Conservation (phyloP, 2,329 filamentous ascomycete species). For the Talaromyces verruculosus region DNA sequence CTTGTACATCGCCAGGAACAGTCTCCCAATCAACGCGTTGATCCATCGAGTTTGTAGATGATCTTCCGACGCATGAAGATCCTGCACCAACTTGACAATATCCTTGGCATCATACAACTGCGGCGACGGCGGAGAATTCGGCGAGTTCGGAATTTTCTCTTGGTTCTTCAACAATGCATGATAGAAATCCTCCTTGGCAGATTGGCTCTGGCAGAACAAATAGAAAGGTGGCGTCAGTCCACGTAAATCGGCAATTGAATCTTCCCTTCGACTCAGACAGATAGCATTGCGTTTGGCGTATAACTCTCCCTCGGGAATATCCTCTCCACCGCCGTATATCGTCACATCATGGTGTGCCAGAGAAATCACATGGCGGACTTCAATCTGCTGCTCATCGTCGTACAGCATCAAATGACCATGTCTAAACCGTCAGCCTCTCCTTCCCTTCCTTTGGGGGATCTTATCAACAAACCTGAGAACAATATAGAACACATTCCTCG, state of each 20-base stretch:
- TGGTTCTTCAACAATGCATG: conserved; percentile 86
- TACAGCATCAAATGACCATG: conserved; percentile 97
- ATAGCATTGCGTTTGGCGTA: conserved; percentile 95
- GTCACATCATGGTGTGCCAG: conserved; percentile 79
- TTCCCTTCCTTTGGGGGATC: neutral
- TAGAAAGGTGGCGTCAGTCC: conserved; percentile 79
- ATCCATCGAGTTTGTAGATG: conserved; percentile 89
- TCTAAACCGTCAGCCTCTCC: conserved; percentile 47
- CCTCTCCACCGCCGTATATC: conserved; percentile 76
- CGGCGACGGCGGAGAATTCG: conserved; percentile 63
- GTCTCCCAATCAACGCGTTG: conserved; percentile 82
- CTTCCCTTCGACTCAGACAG: conserved; percentile 67
- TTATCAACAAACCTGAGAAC: conserved; percentile 67
- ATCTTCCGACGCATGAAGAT: conserved; percentile 86
- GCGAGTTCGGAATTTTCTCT: conserved; percentile 62
- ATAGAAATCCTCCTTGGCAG: conserved; percentile 98
- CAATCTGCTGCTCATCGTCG: conserved; percentile 90
- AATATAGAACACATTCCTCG: conserved; percentile 89
- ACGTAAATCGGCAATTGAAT: conserved; percentile 53
- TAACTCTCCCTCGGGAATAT: conserved; percentile 84
- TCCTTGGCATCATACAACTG: conserved; percentile 79
- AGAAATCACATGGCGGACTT: conserved; percentile 94
- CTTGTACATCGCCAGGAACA: conserved; percentile 86
- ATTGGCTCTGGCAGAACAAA: conserved; percentile 91
- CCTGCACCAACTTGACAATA: conserved; percentile 85